Percentiles rank a stretch among this genome's conserved stretches.
Evolutionary conservation across 371 early-diverging fungal genomes (phyloP).

Genomic region (Mucor velutinosus): DNA sequence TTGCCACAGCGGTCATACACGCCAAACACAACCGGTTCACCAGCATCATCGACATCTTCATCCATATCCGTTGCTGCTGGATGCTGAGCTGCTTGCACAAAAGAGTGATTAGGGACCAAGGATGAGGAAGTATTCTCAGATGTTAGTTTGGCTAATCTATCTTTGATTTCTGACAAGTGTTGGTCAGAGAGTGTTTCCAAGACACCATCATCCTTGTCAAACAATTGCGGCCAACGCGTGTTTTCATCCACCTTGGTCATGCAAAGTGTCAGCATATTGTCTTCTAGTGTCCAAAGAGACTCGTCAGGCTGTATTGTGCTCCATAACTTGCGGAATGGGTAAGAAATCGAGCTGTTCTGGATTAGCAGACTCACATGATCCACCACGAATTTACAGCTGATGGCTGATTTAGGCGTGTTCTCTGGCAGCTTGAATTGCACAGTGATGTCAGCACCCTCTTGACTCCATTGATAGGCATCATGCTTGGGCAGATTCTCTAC

Average conservation of each 20-base stretch:
- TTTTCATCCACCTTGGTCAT: slow-evolving; percentile 63
- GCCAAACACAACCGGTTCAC: slow-evolving; percentile 50
- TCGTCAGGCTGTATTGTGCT: slow-evolving; percentile 60
- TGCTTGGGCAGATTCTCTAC: slow-evolving; percentile 26
- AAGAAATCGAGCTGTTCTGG: slow-evolving; percentile 25
- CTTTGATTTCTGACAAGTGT: slow-evolving; percentile 62
- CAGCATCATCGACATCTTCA: slow-evolving; percentile 72
- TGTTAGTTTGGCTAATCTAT: slow-evolving; percentile 64
- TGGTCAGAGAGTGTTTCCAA: slow-evolving; percentile 72
- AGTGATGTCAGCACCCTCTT: slow-evolving; percentile 70
- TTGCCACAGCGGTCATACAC: slow-evolving; percentile 42
- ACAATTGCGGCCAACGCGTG: slow-evolving; percentile 80
- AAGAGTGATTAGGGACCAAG: background rate
- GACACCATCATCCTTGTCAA: slow-evolving; percentile 71
- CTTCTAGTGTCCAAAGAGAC: slow-evolving; percentile 76
- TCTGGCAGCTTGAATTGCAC: slow-evolving; percentile 61
- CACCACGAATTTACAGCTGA: slow-evolving; percentile 57
- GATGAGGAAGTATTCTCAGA: slow-evolving; percentile 1
- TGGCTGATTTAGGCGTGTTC: slow-evolving; percentile 51
- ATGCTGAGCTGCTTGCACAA: slow-evolving; percentile 38
- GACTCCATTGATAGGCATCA: slow-evolving; percentile 72
- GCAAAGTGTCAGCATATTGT: slow-evolving; percentile 63
- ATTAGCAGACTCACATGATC: slow-evolving; percentile 56
- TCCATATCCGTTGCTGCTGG: slow-evolving; percentile 63
- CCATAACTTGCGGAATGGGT: slow-evolving; percentile 42